Percentiles rank a stretch among this genome's conserved stretches.
phyloP scores from a whole-genome alignment of 2,329 filamentous ascomycete genomes.

The Alternaria novae-zelandiae region DNA sequence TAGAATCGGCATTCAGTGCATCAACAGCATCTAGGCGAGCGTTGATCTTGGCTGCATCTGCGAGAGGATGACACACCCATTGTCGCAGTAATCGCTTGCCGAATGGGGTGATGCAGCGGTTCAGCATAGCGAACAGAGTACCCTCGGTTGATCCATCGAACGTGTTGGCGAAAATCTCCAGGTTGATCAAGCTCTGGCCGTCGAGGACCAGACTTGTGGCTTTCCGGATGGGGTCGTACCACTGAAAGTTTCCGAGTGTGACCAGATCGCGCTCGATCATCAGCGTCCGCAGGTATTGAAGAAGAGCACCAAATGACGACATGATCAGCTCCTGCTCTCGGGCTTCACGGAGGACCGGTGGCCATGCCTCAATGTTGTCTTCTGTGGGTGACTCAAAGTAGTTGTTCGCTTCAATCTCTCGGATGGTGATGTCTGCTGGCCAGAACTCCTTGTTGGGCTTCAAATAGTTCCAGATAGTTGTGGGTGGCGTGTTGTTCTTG shows the following conservation, averaged over 20 bases:
- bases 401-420: constrained; percentile 77
- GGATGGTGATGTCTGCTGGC: constrained; percentile 80
- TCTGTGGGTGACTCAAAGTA: constrained; percentile 74
- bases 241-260: constrained; percentile 87
- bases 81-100: constrained; percentile 95
- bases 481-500: constrained; percentile 93
- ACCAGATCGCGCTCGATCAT: constrained; percentile 89
- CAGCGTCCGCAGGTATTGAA: constrained; percentile 81
- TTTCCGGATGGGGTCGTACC: constrained; percentile 93
- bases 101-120: constrained; percentile 94
- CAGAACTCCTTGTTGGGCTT: constrained; percentile 90
- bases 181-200: constrained; percentile 94
- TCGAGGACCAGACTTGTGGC: constrained; percentile 88
- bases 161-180: constrained; percentile 95
- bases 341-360: constrained; percentile 72
- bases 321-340: constrained; percentile 82
- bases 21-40: constrained; percentile 94
- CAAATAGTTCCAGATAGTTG: constrained; percentile 92
- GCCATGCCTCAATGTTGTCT: constrained; percentile 74
- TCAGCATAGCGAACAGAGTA: constrained; percentile 87
- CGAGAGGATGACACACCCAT: constrained; percentile 96
- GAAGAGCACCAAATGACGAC: constrained; percentile 87
- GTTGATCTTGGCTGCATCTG: constrained; percentile 86
- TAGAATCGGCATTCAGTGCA: constrained; percentile 82
- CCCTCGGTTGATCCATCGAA: constrained; percentile 85